phyloP scores from a whole-genome alignment of 495 filamentous ascomycete species.

The Aspergillus indologenus region DNA sequence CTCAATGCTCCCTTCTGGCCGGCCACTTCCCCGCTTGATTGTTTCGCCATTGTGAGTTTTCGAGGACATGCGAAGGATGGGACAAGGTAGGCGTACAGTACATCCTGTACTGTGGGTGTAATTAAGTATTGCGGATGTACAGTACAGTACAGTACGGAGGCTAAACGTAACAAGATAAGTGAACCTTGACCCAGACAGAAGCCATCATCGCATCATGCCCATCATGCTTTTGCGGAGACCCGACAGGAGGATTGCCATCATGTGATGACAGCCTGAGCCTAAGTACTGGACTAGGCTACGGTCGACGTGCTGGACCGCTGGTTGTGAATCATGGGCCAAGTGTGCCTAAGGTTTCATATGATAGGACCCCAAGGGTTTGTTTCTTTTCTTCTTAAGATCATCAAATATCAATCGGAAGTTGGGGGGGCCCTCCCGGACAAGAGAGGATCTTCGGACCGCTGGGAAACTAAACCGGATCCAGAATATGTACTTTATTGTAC shows the following conservation, averaged over 20 bases:
- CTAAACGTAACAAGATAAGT: not conserved
- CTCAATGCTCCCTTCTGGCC: not conserved
- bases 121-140: no score
- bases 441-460: conserved; percentile 15
- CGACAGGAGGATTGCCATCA: not conserved
- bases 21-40: not conserved
- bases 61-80: not conserved
- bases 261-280: not conserved
- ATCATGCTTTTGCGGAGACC: not conserved
- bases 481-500: conserved; percentile 12
- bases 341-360: not conserved
- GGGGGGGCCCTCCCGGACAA: not conserved
- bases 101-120: no score
- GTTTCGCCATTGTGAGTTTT: not conserved
- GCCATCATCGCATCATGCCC: not conserved
- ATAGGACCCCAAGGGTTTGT: not conserved
- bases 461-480: conserved; percentile 18
- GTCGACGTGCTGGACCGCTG: no score
- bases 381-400: not conserved
- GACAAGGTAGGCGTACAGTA: not conserved
- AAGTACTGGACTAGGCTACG: no score
- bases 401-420: conserved; percentile 6
- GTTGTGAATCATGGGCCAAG: not conserved
- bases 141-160: no score
- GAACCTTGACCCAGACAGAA: not conserved